Base-by-base conservation (phyloP, 441 rosid genomes). In the Gossypium davidsonii region DNA sequence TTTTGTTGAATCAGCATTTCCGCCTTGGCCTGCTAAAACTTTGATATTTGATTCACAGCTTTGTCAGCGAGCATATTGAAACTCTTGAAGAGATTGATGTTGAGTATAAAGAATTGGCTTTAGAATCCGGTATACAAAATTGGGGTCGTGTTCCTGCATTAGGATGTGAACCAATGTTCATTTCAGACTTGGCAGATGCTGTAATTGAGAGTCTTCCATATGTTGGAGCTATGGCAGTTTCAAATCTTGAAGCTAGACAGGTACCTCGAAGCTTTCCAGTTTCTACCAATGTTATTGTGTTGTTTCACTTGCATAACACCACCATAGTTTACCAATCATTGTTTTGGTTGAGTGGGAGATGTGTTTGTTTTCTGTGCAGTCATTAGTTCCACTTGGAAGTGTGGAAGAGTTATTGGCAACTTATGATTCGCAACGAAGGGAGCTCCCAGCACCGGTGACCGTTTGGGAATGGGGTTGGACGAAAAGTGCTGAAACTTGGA, bases 401-500 rank as follows among this genome's bases (percentile, higher is more conserved):
- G 94, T 95, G 20, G 94, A 92, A 79, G 98, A 92, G 83, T 78
- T 92, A 67, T 74, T 95, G 88, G 96, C 99, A 12, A 71, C 89
- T 2, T 95, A 95, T 64, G 99, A 95, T 83, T 91, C 96, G 44
- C 91, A 90, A 72, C 93, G 98, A 14, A 81, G 90, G 48, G 98
- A 88, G 81, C 84, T 95, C 56, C 99, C 96, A 39, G 84, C 99
- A 0, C 99, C 97, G 0, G 99, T 95, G 79, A 88, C 86, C 0
- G 78, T 95, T 61, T 95, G 99, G 99, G 98, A 95, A 83, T 92
- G 98, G 99, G 98, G 99, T 75, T 95, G 98, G 98, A 95, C 98
- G 4, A 91, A 80, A 85, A 95, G 99, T 81, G 99, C 99, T 0
- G 99, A 95, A 79, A 95, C 99, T 48, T 93, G 99, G 99, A 95